These are phyloP conservation scores for Alloteropsis angusta DNA, from an alignment of 202 grass and related monocot species.

Conservation along the genomic window DNA sequence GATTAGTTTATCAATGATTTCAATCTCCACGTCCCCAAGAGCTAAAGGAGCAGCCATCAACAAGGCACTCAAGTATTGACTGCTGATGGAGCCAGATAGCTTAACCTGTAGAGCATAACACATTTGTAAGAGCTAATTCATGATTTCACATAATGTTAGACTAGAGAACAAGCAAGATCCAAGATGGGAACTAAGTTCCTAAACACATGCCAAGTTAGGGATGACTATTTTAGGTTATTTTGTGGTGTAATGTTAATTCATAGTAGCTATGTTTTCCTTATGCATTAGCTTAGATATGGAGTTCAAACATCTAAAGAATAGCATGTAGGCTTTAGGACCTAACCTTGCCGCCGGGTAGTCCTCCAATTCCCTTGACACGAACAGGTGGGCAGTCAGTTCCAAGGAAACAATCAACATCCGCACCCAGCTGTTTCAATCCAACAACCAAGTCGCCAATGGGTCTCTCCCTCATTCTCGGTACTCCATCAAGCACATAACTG, in stretches of 20 bases:
- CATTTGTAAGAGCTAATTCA: background rate
- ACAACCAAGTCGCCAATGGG: slow-evolving; percentile 88
- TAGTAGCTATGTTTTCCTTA: background rate
- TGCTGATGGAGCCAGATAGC: slow-evolving; percentile 96
- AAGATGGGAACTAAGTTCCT: background rate
- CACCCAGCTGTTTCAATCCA: slow-evolving; percentile 87
- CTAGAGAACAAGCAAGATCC: background rate
- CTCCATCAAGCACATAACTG: slow-evolving; percentile 96
- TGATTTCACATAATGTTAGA: background rate
- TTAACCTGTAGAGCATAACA: slow-evolving; percentile 48
- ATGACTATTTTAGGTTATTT: background rate
- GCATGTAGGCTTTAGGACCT: slow-evolving; percentile 2
- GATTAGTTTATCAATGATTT: slow-evolving; percentile 98
- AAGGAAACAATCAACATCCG: slow-evolving; percentile 90
- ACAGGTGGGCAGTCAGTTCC: slow-evolving; percentile 92
- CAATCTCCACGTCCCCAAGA: slow-evolving; percentile 86
- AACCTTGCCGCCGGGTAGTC: slow-evolving; percentile 96
- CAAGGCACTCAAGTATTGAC: slow-evolving; percentile 91
- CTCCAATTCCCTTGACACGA: slow-evolving; percentile 77
- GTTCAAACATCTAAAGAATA: background rate
- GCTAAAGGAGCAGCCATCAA: slow-evolving; percentile 97
- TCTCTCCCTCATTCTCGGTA: slow-evolving; percentile 95
- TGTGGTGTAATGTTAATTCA: background rate
- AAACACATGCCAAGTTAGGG: background rate
- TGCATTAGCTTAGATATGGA: background rate